Base-by-base conservation (phyloP, 2,329 filamentous ascomycete species). In the Tolypocladium amazonense region DNA sequence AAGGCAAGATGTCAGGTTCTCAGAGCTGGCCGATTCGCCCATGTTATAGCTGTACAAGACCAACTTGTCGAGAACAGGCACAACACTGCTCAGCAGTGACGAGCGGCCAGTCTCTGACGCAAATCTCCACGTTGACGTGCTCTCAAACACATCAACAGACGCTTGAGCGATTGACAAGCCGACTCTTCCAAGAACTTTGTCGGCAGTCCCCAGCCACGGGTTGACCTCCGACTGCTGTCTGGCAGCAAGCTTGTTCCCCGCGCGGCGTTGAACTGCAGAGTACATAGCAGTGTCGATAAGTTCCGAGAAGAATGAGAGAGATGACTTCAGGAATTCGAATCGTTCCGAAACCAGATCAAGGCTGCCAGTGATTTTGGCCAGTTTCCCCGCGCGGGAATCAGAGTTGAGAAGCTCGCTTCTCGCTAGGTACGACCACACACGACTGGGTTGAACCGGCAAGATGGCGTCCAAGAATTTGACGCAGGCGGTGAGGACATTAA, bases 381-480 rank as follows among this genome's bases (percentile, higher is more conserved):
- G 81, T 62, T 88, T 87, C 14, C 91, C 90, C 18, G 87, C 87
- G 63, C 87, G 87, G 12, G 89, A 87, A 65, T 91, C 87, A 7
- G 86, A 83, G 65, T 89, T 88, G 54, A 99, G 79, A 23, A 99
- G 77, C 63, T 87, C 85, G 71, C 90, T 95, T 60, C 90, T 86
- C 4, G 88, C 85, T 67, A 99, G 81, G 70, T 93, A 90, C 4
- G 93, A 92, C 92, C 94, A 97, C 7, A 96, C 86, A 61, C 92
- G 82, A 60, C 88, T 89, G 0, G 94, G 93, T 57, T 88, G 84
- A n/a, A 82, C 88, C 66, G 81, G 79, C 33, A 94, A 73, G 23
- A 95, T 76, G 3, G 88, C 85, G 65, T 88, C 83, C 43, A 96
- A 77, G 67, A 97, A 97, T 58, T 91, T 87, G 27, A 92, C 75